These are phyloP conservation scores for Westerdykella ornata DNA, from an alignment of 2,329 filamentous ascomycete species.

Conservation along the genomic window DNA sequence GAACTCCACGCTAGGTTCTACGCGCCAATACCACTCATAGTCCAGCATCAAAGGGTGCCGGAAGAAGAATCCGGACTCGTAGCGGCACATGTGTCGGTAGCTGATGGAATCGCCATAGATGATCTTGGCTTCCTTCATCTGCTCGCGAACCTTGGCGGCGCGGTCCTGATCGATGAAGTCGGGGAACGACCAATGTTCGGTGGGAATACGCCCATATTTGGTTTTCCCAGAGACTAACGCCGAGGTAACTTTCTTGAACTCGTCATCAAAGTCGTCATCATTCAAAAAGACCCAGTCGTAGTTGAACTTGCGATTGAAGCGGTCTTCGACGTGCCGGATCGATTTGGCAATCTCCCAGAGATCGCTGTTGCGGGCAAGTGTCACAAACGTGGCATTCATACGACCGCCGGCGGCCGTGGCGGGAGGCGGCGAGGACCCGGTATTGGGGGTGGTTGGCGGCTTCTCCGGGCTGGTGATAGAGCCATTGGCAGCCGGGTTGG, in stretches of 20 bases:
- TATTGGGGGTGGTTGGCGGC: conserved; percentile 32
- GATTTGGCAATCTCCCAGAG: conserved; percentile 95
- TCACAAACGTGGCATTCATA: conserved; percentile 97
- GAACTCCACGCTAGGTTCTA: conserved; percentile 93
- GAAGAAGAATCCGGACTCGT: conserved; percentile 99
- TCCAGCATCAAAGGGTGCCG: conserved; percentile 86
- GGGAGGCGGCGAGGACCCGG: conserved; percentile 26
- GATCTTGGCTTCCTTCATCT: conserved; percentile 90
- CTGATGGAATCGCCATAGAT: conserved; percentile 97
- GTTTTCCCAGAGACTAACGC: conserved; percentile 89
- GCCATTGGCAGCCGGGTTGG: conserved; percentile 5
- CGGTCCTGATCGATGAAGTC: conserved; percentile 93
- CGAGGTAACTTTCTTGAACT: conserved; percentile 86
- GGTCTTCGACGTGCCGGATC: conserved; percentile 93
- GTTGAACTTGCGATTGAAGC: conserved; percentile 93
- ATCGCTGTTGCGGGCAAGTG: conserved; percentile 85
- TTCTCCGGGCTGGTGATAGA: conserved; percentile 11
- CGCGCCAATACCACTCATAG: conserved; percentile 99
- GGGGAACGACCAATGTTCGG: conserved; percentile 96
- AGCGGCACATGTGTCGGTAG: conserved; percentile 99
- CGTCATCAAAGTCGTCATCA: conserved; percentile 86
- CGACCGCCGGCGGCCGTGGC: conserved; percentile 58
- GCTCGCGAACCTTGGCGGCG: conserved; percentile 81
- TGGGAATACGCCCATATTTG: conserved; percentile 79
- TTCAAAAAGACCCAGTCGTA: conserved; percentile 99